Base-by-base conservation (phyloP, 2,329 filamentous ascomycete species). In the Ophiostoma sp. region DNA sequence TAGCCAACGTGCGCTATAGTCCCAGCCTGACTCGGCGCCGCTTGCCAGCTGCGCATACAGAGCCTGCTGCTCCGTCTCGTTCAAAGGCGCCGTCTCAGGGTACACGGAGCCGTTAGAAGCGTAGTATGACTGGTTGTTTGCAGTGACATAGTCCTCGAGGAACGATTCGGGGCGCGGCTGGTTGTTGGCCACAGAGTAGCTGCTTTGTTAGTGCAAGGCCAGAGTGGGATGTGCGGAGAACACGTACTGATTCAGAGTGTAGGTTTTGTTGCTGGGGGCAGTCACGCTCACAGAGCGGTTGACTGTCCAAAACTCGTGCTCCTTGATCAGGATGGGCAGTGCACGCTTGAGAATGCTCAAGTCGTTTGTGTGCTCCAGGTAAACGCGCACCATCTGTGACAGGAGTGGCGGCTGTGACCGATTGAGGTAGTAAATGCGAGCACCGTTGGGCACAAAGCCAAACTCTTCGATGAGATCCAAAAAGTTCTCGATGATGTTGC, bases 401-500 rank as follows among this genome's bases (percentile, higher is more conserved):
- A 90, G 77, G 63, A 90, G 75, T 1, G 88, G 88, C 18, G 87
- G 88, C 76, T 90, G 87, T 2, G 86, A 89, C 42, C 88, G 82
- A 75, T 90, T 89, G 67, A 89, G 80, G 72, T 89, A 90, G 78
- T 90, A 73, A 40, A 85, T 73, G 14, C 88, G 80, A n/a, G 85
- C 86, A 7, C 87, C 88, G 70, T 90, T 90, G 49, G 88, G 88
- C 4, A 90, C 82, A 73, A 90, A 89, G 11, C 87, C 87, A 72
- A 84, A 86, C 9, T 81, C 76, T 11, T 89, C 86, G 4, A 90
- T 82, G 49, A 89, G 80, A 72, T 90, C 88, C 11, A 89, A 77
- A 72, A 90, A 90, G 74, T 90, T 90, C 74, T 89, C 86, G 70
- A 90, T 88, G 42, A 86, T 88, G 76, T 90, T 89, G 74, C 81